A percentile compares a stretch with the other conserved stretches of the same genome.
Evolutionary conservation across 495 filamentous ascomycete species (phyloP).

Genomic region (Aspergillus nidulans): DNA sequence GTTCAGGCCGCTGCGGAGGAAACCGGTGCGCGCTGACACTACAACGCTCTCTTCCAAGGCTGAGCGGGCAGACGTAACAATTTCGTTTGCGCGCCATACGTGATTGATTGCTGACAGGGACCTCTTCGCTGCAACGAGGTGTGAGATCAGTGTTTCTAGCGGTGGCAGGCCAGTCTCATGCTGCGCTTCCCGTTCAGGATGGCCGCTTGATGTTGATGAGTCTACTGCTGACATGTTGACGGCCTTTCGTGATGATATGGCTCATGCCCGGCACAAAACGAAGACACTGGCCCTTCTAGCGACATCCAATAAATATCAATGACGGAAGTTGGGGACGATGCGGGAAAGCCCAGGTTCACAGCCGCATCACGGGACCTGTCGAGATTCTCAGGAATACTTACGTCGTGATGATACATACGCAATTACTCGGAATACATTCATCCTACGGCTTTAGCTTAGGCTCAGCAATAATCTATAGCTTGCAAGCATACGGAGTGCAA

Average conservation of each 20-base stretch:
- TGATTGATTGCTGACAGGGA: conserved; percentile 82
- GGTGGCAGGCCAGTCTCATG: conserved; percentile 26
- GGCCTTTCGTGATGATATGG: not conserved
- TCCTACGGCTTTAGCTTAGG: no score
- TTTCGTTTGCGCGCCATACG: conserved; percentile 82
- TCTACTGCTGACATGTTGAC: conserved; percentile 32
- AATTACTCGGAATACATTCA: no score
- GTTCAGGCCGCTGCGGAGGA: conserved; percentile 66
- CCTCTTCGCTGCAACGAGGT: conserved; percentile 85
- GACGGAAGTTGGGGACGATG: no score
- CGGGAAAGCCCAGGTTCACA: not conserved
- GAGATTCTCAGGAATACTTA: not conserved
- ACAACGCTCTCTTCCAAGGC: conserved; percentile 77
- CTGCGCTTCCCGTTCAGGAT: conserved; percentile 8
- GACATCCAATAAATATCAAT: conserved; percentile 2
- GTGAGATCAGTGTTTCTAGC: conserved; percentile 70
- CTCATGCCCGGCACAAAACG: not conserved
- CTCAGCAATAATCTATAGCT: no score
- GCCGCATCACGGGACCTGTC: not conserved
- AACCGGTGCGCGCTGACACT: conserved; percentile 70
- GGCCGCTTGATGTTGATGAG: conserved; percentile 22
- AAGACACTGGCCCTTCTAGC: not conserved
- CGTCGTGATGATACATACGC: not conserved
- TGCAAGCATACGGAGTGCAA: no score
- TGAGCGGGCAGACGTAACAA: conserved; percentile 70